These are phyloP conservation scores for Purshia tridentata DNA, from an alignment of 306 rosid species.

Conservation along the genomic window DNA sequence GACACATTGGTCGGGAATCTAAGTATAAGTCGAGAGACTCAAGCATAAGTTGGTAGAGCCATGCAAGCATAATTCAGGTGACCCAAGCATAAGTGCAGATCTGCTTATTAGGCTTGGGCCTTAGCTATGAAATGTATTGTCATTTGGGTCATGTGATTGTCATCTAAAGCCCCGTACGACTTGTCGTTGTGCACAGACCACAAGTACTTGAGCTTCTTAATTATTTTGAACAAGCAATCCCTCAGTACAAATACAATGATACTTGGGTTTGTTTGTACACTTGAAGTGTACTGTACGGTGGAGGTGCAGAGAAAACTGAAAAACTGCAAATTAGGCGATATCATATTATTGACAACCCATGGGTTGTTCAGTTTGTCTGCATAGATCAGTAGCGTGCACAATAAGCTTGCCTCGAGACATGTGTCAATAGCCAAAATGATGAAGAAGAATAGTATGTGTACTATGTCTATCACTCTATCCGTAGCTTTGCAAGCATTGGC, in stretches of 20 bases:
- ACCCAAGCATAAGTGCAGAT: no score
- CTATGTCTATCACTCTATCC: not conserved
- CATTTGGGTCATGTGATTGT: no score
- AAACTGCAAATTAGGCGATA: not conserved
- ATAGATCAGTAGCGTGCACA: not conserved
- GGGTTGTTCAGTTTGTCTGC: conserved; percentile 1
- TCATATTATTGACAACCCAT: no score
- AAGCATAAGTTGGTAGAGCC: no score
- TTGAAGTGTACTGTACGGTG: not conserved
- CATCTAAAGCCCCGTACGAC: no score
- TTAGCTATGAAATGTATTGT: no score
- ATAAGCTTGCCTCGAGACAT: conserved; percentile 1
- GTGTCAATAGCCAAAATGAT: no score
- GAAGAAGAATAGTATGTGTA: not conserved
- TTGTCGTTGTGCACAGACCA: no score
- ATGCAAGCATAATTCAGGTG: no score
- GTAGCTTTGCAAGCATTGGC: not conserved
- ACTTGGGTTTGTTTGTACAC: conserved; percentile 13
- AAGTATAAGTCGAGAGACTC: no score
- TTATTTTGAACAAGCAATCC: not conserved
- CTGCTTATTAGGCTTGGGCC: no score
- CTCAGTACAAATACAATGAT: not conserved
- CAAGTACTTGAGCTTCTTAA: not conserved
- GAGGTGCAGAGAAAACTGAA: not conserved
- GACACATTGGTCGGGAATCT: no score